Base-by-base conservation (phyloP, 78 protist species). In the Isochrysis galbana region DNA sequence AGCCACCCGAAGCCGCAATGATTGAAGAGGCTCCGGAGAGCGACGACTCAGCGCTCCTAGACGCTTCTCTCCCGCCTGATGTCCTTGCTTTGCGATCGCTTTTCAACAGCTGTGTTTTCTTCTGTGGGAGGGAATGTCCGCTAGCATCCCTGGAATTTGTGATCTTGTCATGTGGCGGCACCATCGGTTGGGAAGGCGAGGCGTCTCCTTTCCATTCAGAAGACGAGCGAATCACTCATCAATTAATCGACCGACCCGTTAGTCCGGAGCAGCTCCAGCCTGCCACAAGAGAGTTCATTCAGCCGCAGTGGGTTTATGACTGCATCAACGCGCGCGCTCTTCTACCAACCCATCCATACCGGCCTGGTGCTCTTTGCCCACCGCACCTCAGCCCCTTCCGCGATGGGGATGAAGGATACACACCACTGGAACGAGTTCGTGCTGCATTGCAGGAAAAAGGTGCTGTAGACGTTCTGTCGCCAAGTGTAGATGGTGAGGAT, bases 331-430 rank as follows among this genome's bases (percentile, higher is more conserved):
- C 36, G 78, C 45, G 55, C 48, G 23, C 7, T 39, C 47, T 38
- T 45, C 91, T 94, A 72, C 94, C 93, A n/a, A 34, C 67, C 38
- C 46, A 34, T 34, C 32, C 55, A 38, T 80, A 55, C 78, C n/a
- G 14, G 34, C 82, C 91, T 10, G 92, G 92, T 21, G 5, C 0
- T 26, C 47, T 38, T 69, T 83, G 39, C 45, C 95, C 95, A 44
- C 96, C 99, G 51, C 99, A 98, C 94, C 94, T 98, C 87, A 96
- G 98, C 42, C 99, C 99, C 41, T 98, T 98, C 78, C 96, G 70
- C 5, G 95, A 95, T 51, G 90, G 95, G 72, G 95, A 69, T 38
- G 74, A 36, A n/a, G 90, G 90, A 26, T 90, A 90, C 47, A n/a
- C 72, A 70, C 93, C 93, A 36, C 42, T 5, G 36, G 89, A 55